Percentiles rank a stretch among this genome's conserved stretches.
Conservation (phyloP, 768 basidiomycete genomes). For the Sporobolomyces roseus region DNA sequence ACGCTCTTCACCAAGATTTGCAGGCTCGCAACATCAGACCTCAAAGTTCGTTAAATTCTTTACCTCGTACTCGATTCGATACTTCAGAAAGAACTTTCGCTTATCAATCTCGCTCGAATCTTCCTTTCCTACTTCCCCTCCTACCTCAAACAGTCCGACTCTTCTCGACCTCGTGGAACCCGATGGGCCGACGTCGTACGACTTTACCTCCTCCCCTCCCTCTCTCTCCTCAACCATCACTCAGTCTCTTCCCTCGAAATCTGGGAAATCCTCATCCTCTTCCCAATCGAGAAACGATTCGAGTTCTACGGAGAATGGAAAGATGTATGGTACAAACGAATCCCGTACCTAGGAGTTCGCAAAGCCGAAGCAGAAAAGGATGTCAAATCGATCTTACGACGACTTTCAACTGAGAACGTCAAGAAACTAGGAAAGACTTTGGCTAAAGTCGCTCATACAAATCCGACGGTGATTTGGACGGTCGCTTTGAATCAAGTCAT, state of each 20-base stretch:
- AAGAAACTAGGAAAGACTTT: conserved; percentile 80
- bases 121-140: too few species aligned
- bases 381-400: conserved; percentile 79
- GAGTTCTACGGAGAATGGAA: conserved; percentile 95
- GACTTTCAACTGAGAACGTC: conserved; percentile 58
- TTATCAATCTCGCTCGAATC: too few species aligned
- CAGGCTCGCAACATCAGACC: conserved; percentile 13
- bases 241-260: conserved; percentile 85
- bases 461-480: conserved; percentile 84
- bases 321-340: conserved; percentile 62
- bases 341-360: conserved; percentile 74
- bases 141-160: conserved; percentile 28
- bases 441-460: conserved; percentile 88
- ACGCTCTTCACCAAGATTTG: conserved; percentile 20
- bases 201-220: conserved; percentile 74
- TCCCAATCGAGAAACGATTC: conserved; percentile 77
- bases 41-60: conserved; percentile 18
- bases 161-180: conserved; percentile 1
- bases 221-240: conserved; percentile 78
- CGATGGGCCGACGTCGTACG: conserved; percentile 76
- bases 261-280: conserved; percentile 81
- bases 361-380: conserved; percentile 79
- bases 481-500: conserved; percentile 89
- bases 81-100: too few species aligned
- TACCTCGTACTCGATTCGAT: too few species aligned